Conservation (phyloP, 306 rosid species). For the Vachellia pachyceras region DNA sequence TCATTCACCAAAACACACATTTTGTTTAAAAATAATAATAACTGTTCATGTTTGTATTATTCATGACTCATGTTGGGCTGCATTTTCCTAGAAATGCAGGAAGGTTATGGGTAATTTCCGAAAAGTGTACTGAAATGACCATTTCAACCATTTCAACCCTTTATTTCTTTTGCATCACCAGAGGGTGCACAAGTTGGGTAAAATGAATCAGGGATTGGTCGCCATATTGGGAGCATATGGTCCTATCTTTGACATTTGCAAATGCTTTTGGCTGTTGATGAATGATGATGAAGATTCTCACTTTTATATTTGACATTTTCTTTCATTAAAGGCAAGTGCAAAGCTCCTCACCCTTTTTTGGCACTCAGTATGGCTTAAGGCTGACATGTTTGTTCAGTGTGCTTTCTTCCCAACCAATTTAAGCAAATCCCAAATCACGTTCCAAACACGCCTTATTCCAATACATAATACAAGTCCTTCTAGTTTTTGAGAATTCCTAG, state of each 20-base stretch:
- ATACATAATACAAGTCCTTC: too few species aligned
- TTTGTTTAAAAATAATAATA: background rate
- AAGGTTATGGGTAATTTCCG: too few species aligned
- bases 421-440: background rate
- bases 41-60: background rate
- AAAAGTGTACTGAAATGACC: too few species aligned
- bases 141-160: background rate
- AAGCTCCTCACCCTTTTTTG: conserved; percentile 38
- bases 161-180: background rate
- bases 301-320: conserved; percentile 22
- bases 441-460: too few species aligned
- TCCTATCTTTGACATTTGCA: conserved; percentile 36
- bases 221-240: conserved; percentile 48
- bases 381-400: too few species aligned
- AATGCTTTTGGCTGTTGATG: conserved; percentile 21
- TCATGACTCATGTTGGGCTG: background rate
- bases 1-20: background rate
- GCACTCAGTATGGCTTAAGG: background rate
- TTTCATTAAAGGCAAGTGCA: conserved; percentile 33
- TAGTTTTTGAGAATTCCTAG: too few species aligned
- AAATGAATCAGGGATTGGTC: conserved; percentile 31
- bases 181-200: conserved; percentile 30
- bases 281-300: conserved; percentile 43
- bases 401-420: background rate
- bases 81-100: background rate